Conservation (phyloP, 2,329 filamentous ascomycete species). For the Hypoxylon sp. region DNA sequence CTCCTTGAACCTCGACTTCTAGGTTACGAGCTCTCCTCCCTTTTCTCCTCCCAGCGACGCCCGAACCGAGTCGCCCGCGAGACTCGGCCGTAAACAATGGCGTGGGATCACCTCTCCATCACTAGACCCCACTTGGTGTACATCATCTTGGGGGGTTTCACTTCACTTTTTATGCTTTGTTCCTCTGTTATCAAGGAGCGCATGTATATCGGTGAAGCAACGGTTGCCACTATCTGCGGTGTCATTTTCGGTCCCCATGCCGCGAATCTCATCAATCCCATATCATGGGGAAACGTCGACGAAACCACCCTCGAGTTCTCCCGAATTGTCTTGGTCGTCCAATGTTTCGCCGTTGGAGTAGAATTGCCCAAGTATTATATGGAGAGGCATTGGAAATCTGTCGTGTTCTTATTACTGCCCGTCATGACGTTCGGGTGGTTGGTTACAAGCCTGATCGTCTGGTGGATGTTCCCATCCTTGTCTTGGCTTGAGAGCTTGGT, state of each 20-base stretch:
- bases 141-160: constrained; percentile 98
- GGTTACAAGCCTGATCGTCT: constrained; percentile 92
- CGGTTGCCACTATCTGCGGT: constrained; percentile 88
- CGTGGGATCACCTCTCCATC: constrained; percentile 85
- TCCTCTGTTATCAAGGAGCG: constrained; percentile 98
- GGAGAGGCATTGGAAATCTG: constrained; percentile 97
- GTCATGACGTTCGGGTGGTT: constrained; percentile 99
- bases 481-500: constrained; percentile 92
- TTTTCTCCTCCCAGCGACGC: constrained; percentile 14
- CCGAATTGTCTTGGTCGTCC: constrained; percentile 88
- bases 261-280: constrained; percentile 83
- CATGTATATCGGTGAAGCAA: constrained; percentile 98
- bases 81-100: constrained; percentile 65
- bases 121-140: constrained; percentile 98
- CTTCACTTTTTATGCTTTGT: constrained; percentile 97
- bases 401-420: constrained; percentile 87
- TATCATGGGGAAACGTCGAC: constrained; percentile 85
- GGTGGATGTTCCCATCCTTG: constrained; percentile 86
- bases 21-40: constrained; percentile 21
- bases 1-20: constrained; percentile 43
- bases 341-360: constrained; percentile 93
- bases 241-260: constrained; percentile 91
- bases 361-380: constrained; percentile 95
- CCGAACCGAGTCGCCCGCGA: constrained; percentile 27
- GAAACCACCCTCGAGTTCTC: constrained; percentile 92